Evolutionary conservation across 2,329 filamentous ascomycete genomes (phyloP), one percentile per base, ranked within the genome.

Genomic region (Macrophomina tecta): DNA sequence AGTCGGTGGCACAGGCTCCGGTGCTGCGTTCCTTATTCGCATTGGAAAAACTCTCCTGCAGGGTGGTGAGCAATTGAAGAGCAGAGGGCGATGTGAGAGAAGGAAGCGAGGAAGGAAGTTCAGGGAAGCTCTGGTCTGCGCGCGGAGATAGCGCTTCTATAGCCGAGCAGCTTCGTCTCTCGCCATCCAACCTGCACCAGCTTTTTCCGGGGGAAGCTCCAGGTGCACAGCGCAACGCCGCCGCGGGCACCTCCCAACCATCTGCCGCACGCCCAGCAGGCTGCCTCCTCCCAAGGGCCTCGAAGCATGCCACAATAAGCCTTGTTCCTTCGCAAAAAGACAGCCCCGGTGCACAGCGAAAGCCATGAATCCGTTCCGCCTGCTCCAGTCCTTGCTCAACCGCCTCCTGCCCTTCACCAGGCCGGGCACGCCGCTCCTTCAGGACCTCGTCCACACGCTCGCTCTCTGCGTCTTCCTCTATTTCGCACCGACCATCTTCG

Each of bases 341-440:
- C 23, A 23, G 23, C 23, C 23, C 23, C 23, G 23, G 23, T 23
- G 23, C 23, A 23, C 23, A 23, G 23, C 23, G 23, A 23, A 23
- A 23, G 23, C 30, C 32, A 66, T 62, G 64, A 62, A 66, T 30
- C 48, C 64, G 2, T 16, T 66, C 34, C 64, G 64, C 23, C 36
- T 58, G 18, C 16, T 66, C 36, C 64, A 66, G 38, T 51, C 53
- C 55, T 28, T 52, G 28, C 56, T 84, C 18, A 84, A 84, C 69
- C 71, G 74, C 67, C 75, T 84, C 12, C 73, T 84, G 3, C 82
- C 82, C 0, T 84, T 84, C 71, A 82, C 82, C 46, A 79, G 80
- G 18, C 78, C 80, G 1, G 76, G 77, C 4, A 84, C 82, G 34
- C 82, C 82, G 5, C 70, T 84, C 5, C 42, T 77, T 0, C 82